Base-by-base conservation (phyloP, 2,329 filamentous ascomycete genomes). In the Diaporthe vaccinii region DNA sequence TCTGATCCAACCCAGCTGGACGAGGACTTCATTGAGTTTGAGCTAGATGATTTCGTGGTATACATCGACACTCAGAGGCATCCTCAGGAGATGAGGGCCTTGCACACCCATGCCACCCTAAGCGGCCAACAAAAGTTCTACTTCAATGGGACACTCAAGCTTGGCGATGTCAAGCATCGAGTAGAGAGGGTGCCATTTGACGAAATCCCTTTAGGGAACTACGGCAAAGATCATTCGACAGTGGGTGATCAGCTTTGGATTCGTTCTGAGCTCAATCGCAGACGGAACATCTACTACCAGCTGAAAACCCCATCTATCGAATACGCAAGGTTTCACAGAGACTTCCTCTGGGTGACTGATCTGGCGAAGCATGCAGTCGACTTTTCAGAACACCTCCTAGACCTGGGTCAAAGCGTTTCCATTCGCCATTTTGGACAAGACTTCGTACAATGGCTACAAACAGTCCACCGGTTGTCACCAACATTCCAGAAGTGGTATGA, bases 301-400 rank as follows among this genome's bases (percentile, higher is more conserved):
- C 82, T 97, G 0, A 81, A 81, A 3, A 81, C 72, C 0, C 93
- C 94, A 0, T 86, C 91, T 0, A 39, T 77, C 0, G 91, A 92
- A 51, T 97, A 97, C 79, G 77, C 76, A 15, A 84, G 90, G 2
- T 95, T 92, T 78, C 89, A 92, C 75, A 67, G 83, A 0, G 87
- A 90, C 0, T 96, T 95, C 76, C 75, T 92, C 0, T 97, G 94
- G 94, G 82, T 96, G 1, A 92, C 91, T 0, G 88, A 93, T 71
- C 84, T 97, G 0, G 87, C 89, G 0, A 96, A 96, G 80, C 91
- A 95, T 78, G 88, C 93, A 34, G 86, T 95, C 1, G 93, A 95
- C 76, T 97, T 89, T 78, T 85, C 93, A 65, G 81, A 83, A 4
- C 68, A 80, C 14, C 82, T 85, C 75, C 78, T 81, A 3, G 78